Evolutionary conservation across 495 filamentous ascomycete genomes (phyloP).

Genomic region (Podospora didyma): DNA sequence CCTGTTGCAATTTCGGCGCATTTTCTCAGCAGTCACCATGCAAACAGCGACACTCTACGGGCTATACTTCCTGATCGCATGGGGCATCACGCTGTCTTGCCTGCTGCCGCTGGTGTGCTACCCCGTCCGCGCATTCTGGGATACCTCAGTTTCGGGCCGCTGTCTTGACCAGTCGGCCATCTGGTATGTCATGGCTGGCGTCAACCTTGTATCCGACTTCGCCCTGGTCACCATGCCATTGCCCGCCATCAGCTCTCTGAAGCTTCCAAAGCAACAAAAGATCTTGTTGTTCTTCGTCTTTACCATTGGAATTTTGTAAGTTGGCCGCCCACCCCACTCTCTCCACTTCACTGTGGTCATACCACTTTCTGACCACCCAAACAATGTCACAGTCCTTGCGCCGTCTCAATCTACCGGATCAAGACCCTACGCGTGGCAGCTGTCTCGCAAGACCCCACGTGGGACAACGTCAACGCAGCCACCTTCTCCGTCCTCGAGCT

Average conservation of each 20-base stretch:
- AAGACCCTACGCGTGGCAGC: constrained; percentile 37
- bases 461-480: constrained; percentile 49
- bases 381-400: constrained; percentile 24
- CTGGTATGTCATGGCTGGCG: constrained; percentile 40
- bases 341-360: constrained; percentile 12
- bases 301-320: constrained; percentile 44
- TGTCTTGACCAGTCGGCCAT: constrained; percentile 29
- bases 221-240: constrained; percentile 23
- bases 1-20: constrained; percentile 34
- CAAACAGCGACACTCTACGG: constrained; percentile 22
- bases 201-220: constrained; percentile 27
- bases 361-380: constrained; percentile 18
- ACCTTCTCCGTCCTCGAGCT: constrained; percentile 54
- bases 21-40: constrained; percentile 27
- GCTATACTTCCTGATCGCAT: constrained; percentile 29
- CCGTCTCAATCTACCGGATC: constrained; percentile 31
- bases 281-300: constrained; percentile 42
- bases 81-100: constrained; percentile 27
- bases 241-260: constrained; percentile 28
- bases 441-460: constrained; percentile 30
- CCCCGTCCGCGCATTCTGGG: constrained; percentile 35
- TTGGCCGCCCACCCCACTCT: neutral
- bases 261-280: constrained; percentile 40
- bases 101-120: constrained; percentile 27
- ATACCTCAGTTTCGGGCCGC: constrained; percentile 15